Conservation (phyloP, 2,329 filamentous ascomycete species). For the Penicillium sp. region DNA sequence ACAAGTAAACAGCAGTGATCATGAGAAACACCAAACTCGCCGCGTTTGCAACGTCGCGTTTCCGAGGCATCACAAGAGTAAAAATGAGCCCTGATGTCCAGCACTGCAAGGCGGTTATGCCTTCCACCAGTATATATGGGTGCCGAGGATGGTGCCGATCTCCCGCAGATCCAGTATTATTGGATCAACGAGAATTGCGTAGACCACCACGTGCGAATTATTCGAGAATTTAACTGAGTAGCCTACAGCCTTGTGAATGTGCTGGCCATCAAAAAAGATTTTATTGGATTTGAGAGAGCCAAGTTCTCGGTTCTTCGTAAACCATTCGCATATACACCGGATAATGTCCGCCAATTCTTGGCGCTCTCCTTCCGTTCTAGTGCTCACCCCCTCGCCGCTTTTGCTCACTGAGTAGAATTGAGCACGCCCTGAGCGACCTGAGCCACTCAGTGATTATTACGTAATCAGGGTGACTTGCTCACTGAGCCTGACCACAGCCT, state of each 20-base stretch:
- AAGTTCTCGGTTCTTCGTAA: too few species aligned
- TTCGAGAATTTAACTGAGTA: background rate
- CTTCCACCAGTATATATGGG: background rate
- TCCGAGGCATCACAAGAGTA: slow-evolving; percentile 1
- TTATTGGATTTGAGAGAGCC: too few species aligned
- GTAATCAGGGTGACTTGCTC: slow-evolving; percentile 13
- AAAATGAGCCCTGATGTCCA: background rate
- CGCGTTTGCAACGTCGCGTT: background rate
- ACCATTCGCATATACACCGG: slow-evolving; percentile 13
- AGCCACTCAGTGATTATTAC: slow-evolving; percentile 22
- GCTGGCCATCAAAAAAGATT: background rate
- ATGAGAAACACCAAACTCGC: background rate
- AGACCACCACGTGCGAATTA: slow-evolving; percentile 3
- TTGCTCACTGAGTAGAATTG: slow-evolving; percentile 27
- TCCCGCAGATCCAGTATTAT: background rate
- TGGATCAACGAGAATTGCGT: background rate
- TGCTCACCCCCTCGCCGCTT: slow-evolving; percentile 24
- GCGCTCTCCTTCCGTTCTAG: slow-evolving; percentile 22
- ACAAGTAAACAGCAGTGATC: background rate
- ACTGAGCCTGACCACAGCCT: slow-evolving; percentile 8
- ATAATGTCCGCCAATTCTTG: slow-evolving; percentile 15
- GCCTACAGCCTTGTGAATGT: background rate
- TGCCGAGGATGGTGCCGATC: background rate
- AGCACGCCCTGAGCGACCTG: slow-evolving; percentile 15
- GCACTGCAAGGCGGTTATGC: background rate